Evolutionary conservation across 305 asterid genomes (phyloP).

Genomic region (Lippia alba): DNA sequence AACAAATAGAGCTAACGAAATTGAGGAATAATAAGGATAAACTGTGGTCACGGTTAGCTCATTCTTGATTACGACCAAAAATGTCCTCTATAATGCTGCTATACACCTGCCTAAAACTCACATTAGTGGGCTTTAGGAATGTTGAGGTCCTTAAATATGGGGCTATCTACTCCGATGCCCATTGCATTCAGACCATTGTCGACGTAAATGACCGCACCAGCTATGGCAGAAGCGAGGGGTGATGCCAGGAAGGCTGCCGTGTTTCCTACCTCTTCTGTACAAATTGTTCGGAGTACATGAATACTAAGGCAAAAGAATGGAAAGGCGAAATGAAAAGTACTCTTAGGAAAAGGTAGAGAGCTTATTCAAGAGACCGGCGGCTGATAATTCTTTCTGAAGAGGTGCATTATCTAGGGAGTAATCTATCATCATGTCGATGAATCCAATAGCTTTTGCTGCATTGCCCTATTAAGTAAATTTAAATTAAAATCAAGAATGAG

Average conservation of each 20-base stretch:
- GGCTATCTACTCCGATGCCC: conserved; percentile 95
- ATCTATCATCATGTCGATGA: conserved; percentile 88
- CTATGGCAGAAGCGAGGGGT: conserved; percentile 87
- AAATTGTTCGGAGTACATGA: conserved; percentile 21
- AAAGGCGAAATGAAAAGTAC: neutral
- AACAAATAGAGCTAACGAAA: conserved; percentile 24
- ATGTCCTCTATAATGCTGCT: conserved; percentile 43
- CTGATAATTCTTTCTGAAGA: conserved; percentile 80
- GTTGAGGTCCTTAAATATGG: conserved; percentile 68
- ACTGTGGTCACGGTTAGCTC: conserved; percentile 29
- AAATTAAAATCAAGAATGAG: too few relatives aligned
- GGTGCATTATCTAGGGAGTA: conserved; percentile 80
- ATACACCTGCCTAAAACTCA: conserved; percentile 16
- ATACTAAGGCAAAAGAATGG: neutral
- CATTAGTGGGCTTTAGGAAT: conserved; percentile 57
- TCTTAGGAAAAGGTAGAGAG: neutral
- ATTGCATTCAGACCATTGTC: conserved; percentile 92
- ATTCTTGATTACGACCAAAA: conserved; percentile 30
- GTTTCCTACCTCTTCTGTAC: conserved; percentile 89
- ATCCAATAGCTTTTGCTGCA: conserved; percentile 93
- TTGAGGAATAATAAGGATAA: neutral
- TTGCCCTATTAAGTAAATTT: too few relatives aligned
- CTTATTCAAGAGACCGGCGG: conserved; percentile 49
- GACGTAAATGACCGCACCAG: conserved; percentile 81
- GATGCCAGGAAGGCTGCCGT: conserved; percentile 90